Evolutionary conservation across 805 yeast species (phyloP).

Genomic region (Vanderwaltozyma yarrowii): DNA sequence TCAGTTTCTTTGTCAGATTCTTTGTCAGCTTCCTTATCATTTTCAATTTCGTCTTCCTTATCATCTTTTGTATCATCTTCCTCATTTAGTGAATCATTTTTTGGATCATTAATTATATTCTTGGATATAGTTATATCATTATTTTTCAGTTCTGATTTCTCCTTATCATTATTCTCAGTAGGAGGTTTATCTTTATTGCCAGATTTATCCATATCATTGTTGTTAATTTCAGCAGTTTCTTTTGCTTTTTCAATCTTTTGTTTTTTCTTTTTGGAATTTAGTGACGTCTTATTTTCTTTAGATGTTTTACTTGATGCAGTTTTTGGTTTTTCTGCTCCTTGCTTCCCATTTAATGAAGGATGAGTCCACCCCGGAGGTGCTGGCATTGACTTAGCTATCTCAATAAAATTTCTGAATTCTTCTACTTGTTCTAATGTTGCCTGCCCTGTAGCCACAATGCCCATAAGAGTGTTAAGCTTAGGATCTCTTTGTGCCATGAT

Average conservation of each 20-base stretch:
- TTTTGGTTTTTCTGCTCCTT: too few relatives aligned
- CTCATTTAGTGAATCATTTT: too few relatives aligned
- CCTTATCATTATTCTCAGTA: too few relatives aligned
- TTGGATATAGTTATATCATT: too few relatives aligned
- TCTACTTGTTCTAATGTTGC: conserved; percentile 65
- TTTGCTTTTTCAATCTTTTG: not conserved
- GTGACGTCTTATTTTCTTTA: too few relatives aligned
- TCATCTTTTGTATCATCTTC: too few relatives aligned
- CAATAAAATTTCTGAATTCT: conserved; percentile 72
- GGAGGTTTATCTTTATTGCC: not conserved
- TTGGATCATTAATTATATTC: too few relatives aligned
- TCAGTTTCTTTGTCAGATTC: too few relatives aligned
- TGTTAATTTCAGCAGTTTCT: not conserved
- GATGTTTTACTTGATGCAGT: not conserved
- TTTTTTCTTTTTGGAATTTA: too few relatives aligned
- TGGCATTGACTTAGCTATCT: conserved; percentile 69
- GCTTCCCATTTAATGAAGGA: not conserved
- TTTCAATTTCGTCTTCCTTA: too few relatives aligned
- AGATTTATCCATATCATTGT: not conserved
- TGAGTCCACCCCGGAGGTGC: conserved; percentile 31
- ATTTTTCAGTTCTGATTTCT: too few relatives aligned
- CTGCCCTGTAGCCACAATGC: conserved; percentile 72
- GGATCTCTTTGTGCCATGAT: conserved; percentile 69
- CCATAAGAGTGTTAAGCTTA: conserved; percentile 63
- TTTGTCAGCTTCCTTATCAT: too few relatives aligned